Conservation (phyloP, 2,329 filamentous ascomycete genomes). For the Ustulina deusta region DNA sequence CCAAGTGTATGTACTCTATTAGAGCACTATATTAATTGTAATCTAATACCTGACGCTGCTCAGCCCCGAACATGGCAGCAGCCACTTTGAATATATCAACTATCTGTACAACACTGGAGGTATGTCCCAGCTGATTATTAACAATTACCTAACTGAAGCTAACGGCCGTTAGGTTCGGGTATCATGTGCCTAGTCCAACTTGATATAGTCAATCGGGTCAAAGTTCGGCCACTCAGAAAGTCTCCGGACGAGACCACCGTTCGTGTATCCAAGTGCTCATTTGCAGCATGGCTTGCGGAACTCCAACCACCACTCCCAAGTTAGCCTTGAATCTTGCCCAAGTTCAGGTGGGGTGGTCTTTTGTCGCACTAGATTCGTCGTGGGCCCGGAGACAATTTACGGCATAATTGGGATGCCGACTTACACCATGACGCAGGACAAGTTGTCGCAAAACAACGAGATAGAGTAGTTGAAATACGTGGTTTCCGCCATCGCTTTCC, state of each 20-base stretch:
- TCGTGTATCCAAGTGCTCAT: neutral
- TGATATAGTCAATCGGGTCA: constrained; percentile 24
- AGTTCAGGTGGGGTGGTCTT: neutral
- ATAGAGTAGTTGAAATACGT: neutral
- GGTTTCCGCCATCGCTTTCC: neutral
- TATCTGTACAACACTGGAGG: neutral
- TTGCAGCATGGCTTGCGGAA: constrained; percentile 1
- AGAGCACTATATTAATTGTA: too few relatives aligned
- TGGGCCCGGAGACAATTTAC: constrained; percentile 31
- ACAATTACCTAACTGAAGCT: neutral
- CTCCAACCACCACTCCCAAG: neutral
- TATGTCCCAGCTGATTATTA: neutral
- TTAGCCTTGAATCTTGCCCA: neutral
- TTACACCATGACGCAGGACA: constrained; percentile 9
- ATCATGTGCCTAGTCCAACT: neutral
- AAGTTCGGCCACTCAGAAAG: constrained; percentile 29
- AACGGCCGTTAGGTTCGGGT: neutral
- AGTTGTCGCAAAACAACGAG: constrained; percentile 12
- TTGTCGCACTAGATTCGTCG: neutral
- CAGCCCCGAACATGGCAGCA: too few relatives aligned
- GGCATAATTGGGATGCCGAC: constrained; percentile 24
- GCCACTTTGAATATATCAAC: neutral
- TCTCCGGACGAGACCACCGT: constrained; percentile 13
- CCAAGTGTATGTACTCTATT: too few relatives aligned
- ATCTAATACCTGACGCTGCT: too few relatives aligned